Conservation (phyloP, 2,329 filamentous ascomycete genomes). For the Metarhizium anisopliae region DNA sequence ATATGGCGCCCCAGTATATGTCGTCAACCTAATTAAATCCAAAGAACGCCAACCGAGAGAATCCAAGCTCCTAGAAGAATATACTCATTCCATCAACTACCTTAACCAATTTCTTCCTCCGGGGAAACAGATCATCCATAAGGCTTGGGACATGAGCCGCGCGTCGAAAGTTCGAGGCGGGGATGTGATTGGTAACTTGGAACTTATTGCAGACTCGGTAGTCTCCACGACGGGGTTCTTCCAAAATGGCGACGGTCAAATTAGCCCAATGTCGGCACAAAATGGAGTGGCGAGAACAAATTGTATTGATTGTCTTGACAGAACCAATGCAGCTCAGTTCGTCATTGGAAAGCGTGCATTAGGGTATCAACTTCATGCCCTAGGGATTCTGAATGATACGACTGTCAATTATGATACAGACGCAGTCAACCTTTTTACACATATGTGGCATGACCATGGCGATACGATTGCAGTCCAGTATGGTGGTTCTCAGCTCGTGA, state of each 20-base stretch:
- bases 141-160: constrained; percentile 96
- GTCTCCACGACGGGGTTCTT: constrained; percentile 86
- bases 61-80: constrained; percentile 82
- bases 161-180: constrained; percentile 86
- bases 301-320: constrained; percentile 94
- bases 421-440: constrained; percentile 89
- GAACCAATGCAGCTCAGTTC: constrained; percentile 95
- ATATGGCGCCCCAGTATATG: constrained; percentile 87
- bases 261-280: constrained; percentile 59
- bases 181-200: constrained; percentile 88
- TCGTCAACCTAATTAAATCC: constrained; percentile 83
- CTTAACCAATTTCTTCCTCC: constrained; percentile 87
- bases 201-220: constrained; percentile 81
- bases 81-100: constrained; percentile 78
- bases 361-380: constrained; percentile 81
- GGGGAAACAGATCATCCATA: constrained; percentile 81
- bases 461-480: constrained; percentile 98
- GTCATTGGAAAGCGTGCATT: constrained; percentile 93
- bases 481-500: constrained; percentile 92
- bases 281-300: constrained; percentile 93
- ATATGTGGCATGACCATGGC: constrained; percentile 97
- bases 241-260: constrained; percentile 72
- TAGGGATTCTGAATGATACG: constrained; percentile 75
- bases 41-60: constrained; percentile 84
- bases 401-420: constrained; percentile 90